Percentiles rank a stretch among this genome's conserved stretches.
Evolutionary conservation across 495 filamentous ascomycete species (phyloP).

Genomic region (Hypoxylon rickii): DNA sequence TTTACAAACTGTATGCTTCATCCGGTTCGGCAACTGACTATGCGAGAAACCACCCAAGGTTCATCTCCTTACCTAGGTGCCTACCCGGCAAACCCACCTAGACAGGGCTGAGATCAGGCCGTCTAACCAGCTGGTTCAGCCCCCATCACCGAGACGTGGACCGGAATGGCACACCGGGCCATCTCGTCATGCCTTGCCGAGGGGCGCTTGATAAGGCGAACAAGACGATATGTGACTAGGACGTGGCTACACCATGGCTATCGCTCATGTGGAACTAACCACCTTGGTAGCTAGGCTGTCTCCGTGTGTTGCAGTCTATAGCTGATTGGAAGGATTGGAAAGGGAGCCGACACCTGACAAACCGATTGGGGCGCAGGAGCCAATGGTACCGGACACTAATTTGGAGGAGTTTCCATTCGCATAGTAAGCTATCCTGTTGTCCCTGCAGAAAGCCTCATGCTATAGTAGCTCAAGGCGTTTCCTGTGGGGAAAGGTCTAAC

Average conservation of each 20-base stretch:
- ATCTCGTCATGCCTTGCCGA: no score
- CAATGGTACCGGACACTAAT: background rate
- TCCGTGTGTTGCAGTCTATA: slow-evolving; percentile 7
- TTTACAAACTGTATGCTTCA: background rate
- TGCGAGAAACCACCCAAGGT: no score
- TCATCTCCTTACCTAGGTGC: no score
- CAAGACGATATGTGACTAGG: background rate
- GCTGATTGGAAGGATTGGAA: slow-evolving; percentile 18
- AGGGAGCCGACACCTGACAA: background rate
- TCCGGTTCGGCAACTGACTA: slow-evolving; percentile 9
- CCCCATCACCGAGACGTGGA: slow-evolving; percentile 27
- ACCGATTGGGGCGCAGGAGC: slow-evolving; percentile 4
- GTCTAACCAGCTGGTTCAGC: slow-evolving; percentile 20
- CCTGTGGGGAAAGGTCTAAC: no score
- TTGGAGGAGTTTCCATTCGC: background rate
- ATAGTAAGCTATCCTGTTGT: no score
- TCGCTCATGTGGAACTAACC: background rate
- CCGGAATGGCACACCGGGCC: no score
- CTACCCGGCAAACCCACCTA: no score
- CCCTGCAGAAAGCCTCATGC: background rate
- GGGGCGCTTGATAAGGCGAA: background rate
- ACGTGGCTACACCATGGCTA: background rate
- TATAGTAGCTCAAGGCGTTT: background rate
- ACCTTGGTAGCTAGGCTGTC: background rate
- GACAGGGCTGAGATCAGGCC: slow-evolving; percentile 18